Evolutionary conservation across 1,284 basidiomycete species (phyloP).

Genomic region (Naganishia sp.): DNA sequence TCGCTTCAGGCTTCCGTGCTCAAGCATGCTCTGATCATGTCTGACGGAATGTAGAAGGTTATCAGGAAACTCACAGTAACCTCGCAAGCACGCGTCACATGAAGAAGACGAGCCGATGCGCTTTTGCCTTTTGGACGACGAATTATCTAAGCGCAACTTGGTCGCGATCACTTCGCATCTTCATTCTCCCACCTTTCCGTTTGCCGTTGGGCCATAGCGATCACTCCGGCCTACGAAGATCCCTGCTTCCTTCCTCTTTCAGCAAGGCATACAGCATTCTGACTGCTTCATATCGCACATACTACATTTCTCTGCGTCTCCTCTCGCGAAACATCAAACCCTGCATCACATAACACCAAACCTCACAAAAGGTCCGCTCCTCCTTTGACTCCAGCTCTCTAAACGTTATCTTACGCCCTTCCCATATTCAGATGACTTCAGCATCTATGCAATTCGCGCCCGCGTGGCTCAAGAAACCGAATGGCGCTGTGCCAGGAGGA

Average conservation of each 20-base stretch:
- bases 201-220: neutral
- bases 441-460: conserved; percentile 35
- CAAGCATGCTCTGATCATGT: too few relatives aligned
- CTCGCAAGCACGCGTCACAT: neutral
- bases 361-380: neutral
- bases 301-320: neutral
- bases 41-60: too few relatives aligned
- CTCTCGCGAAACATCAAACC: neutral
- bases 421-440: conserved; percentile 23
- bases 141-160: conserved; percentile 15
- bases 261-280: neutral
- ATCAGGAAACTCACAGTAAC: too few relatives aligned
- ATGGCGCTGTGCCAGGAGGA: conserved; percentile 1
- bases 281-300: neutral
- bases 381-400: neutral
- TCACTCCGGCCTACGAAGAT: neutral
- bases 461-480: conserved; percentile 34
- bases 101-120: neutral
- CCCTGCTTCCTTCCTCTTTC: neutral
- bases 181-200: neutral
- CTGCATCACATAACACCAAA: neutral
- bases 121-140: neutral
- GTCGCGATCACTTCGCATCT: conserved; percentile 7
- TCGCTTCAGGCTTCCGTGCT: too few relatives aligned
- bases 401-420: neutral